Evolutionary conservation across 768 basidiomycete genomes (phyloP), one percentile per base, ranked within the genome.

Genomic region (Pleurotus cornucopiae): DNA sequence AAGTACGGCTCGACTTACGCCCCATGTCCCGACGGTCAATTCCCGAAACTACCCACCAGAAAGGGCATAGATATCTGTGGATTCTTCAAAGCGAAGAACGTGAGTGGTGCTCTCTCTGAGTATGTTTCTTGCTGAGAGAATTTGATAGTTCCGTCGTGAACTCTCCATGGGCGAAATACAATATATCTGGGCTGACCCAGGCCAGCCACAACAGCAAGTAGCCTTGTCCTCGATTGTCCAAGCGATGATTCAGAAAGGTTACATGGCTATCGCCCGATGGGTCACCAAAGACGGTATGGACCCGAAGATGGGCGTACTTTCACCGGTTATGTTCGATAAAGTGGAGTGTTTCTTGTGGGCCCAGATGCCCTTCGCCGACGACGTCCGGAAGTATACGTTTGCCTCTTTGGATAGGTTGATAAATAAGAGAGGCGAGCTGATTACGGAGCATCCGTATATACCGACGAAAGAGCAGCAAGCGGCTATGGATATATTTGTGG

Each of bases 331-430:
- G 23, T 84, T 86, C 64, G 80, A 84, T 0, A 78, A 83, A 14
- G 76, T 89, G 7, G 92, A 97, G 62, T 91, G 85, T 64, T 73
- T 96, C 56, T 76, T 93, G 46, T 97, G 89, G 91, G 82, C 83
- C 18, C 87, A 87, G 93, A 83, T 98, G 81, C 96, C 96, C 0
- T 98, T 97, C 65, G 93, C 93, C 2, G 96, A 99, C 66, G 96
- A 99, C 63, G 77, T 94, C 52, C 84, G 94, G 57, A 89, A 85
- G 60, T 93, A 91, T 69, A 84, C 83, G 7, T 98, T 99, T 67
- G 83, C 88, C 0, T 91, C 91, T 0, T 78, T 98, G 26, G 82
- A 85, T 44, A 76, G 76, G 7, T 78, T 96, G 13, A 73, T 86
- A 57, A 86, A 84, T 55, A 89, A 83, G 66, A 87, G 85, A 46